Conservation (phyloP, 2,329 filamentous ascomycete genomes). For the Colletotrichum falcatum region DNA sequence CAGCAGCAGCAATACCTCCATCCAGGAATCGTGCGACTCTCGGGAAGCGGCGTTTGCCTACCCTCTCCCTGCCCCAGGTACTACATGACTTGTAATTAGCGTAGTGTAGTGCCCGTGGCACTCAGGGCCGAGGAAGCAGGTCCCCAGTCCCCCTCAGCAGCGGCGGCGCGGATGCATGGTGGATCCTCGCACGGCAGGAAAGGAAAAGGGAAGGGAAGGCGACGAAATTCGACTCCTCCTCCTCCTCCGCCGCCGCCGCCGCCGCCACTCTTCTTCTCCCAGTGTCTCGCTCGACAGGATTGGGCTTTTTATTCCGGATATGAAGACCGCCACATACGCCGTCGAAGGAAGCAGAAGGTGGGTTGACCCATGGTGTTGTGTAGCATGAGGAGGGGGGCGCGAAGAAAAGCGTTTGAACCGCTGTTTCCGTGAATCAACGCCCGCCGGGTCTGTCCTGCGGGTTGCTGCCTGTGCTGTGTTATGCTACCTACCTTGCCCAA, state of each 20-base stretch:
- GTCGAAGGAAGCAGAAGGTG: background rate
- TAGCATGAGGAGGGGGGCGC: background rate
- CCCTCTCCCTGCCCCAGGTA: background rate
- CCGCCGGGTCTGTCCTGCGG: background rate
- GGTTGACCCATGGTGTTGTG: background rate
- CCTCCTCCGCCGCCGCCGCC: background rate
- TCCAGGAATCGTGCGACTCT: background rate
- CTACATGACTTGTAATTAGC: background rate
- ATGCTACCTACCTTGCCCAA: too few relatives aligned
- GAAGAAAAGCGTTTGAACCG: conserved; percentile 9
- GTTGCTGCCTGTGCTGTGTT: background rate
- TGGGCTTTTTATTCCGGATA: background rate
- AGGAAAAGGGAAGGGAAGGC: background rate
- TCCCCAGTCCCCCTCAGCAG: background rate
- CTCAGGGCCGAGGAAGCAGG: background rate
- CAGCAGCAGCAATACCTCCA: background rate
- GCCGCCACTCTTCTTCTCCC: conserved; percentile 16
- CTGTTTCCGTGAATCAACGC: conserved; percentile 23
- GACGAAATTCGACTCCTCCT: conserved; percentile 5
- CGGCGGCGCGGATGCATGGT: background rate
- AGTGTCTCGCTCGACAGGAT: conserved; percentile 27
- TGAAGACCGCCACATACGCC: background rate
- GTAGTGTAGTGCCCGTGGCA: background rate
- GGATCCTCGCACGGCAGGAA: background rate
- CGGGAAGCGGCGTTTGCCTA: background rate